Percentiles rank a stretch among this genome's conserved stretches.
These are phyloP conservation scores for Phyllostachys edulis DNA, from an alignment of 176 grass and related monocot species.

Conservation along the genomic window DNA sequence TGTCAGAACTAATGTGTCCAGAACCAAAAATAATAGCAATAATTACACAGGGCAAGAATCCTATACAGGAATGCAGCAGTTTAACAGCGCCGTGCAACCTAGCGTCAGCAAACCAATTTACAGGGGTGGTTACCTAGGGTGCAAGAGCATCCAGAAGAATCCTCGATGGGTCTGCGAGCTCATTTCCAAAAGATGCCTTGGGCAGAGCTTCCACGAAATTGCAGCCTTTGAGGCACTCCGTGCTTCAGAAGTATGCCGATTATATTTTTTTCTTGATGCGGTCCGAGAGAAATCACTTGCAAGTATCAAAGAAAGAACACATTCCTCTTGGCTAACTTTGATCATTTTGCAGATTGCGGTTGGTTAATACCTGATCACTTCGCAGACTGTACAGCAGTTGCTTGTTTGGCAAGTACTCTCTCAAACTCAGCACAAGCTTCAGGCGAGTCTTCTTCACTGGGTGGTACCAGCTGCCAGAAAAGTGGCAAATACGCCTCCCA, in stretches of 20 bases:
- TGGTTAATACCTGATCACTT: slow-evolving; percentile 35
- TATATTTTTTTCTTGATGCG: background rate
- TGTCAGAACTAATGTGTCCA: slow-evolving; percentile 20
- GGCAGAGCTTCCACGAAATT: slow-evolving; percentile 43
- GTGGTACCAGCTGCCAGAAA: slow-evolving; percentile 97
- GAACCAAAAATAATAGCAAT: slow-evolving; percentile 22
- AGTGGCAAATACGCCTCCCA: slow-evolving; percentile 97
- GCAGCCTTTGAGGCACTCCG: slow-evolving; percentile 17
- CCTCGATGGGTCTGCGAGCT: slow-evolving; percentile 19
- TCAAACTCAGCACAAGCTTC: slow-evolving; percentile 97
- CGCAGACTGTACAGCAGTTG: slow-evolving; percentile 60
- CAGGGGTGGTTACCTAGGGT: slow-evolving; percentile 45
- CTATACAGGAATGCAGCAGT: slow-evolving; percentile 46
- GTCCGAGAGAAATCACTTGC: slow-evolving; percentile 11
- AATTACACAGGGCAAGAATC: slow-evolving; percentile 49
- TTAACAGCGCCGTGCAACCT: slow-evolving; percentile 38
- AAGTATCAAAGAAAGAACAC: slow-evolving; percentile 4
- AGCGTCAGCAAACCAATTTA: slow-evolving; percentile 52
- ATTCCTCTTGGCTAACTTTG: background rate
- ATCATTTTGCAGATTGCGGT: background rate
- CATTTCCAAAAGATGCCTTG: slow-evolving; percentile 36
- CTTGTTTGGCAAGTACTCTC: slow-evolving; percentile 72
- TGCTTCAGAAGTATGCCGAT: slow-evolving; percentile 22
- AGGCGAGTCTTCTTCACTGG: slow-evolving; percentile 98
- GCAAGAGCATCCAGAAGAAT: slow-evolving; percentile 33